Evolutionary conservation across 352 stramenopile species (phyloP).

Genomic region (Elongisporangium senticosum): DNA sequence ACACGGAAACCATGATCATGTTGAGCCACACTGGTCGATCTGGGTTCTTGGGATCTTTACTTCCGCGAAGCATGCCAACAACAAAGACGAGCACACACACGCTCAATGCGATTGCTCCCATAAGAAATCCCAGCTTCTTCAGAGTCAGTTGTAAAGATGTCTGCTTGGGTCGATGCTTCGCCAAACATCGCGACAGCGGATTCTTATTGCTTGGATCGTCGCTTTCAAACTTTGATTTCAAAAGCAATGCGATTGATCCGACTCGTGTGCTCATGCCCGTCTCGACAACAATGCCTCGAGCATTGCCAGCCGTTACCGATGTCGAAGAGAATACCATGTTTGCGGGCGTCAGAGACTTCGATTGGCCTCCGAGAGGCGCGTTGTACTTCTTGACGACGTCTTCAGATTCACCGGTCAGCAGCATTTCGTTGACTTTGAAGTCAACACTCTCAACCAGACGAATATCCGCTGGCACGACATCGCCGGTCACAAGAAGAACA

Average conservation of each 20-base stretch:
- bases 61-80: constrained; percentile 68
- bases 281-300: constrained; percentile 60
- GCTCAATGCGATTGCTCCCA: constrained; percentile 82
- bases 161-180: constrained; percentile 59
- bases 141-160: constrained; percentile 90
- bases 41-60: constrained; percentile 50
- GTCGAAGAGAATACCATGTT: constrained; percentile 95
- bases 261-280: constrained; percentile 72
- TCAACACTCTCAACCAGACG: constrained; percentile 71
- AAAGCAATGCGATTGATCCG: constrained; percentile 55
- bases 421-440: constrained; percentile 86
- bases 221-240: constrained; percentile 35
- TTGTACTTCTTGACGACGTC: constrained; percentile 50
- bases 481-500: constrained; percentile 79
- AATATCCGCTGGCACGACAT: constrained; percentile 87
- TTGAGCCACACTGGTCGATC: constrained; percentile 78
- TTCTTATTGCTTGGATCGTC: constrained; percentile 19
- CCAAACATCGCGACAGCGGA: constrained; percentile 43
- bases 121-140: constrained; percentile 92
- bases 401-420: constrained; percentile 86
- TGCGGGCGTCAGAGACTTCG: constrained; percentile 33
- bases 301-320: constrained; percentile 73
- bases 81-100: constrained; percentile 87
- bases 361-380: constrained; percentile 8
- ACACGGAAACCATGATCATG: constrained; percentile 89